Evolutionary conservation across 2,329 filamentous ascomycete species (phyloP).

Genomic region (Colletotrichum noveboracense): DNA sequence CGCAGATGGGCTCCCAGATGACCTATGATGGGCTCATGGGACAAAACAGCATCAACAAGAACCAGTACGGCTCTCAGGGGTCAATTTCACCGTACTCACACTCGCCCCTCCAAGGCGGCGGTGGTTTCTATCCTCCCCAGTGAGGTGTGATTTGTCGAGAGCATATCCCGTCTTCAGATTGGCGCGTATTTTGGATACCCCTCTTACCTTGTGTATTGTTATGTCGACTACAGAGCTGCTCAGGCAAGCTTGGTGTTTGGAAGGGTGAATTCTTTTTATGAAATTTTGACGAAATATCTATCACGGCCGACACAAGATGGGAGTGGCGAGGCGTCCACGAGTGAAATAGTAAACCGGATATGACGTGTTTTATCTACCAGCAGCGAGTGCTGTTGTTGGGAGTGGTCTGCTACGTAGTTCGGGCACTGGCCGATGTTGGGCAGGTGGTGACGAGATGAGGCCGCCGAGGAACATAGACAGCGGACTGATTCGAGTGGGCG

Average conservation of each 20-base stretch:
- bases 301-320: background rate
- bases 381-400: background rate
- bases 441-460: background rate
- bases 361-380: background rate
- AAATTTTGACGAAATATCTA: background rate
- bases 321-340: background rate
- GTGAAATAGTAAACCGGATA: background rate
- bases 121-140: constrained; percentile 37
- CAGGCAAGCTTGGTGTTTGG: background rate
- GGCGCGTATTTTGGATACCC: constrained; percentile 14
- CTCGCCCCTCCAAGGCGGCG: constrained; percentile 44
- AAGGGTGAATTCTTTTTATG: background rate
- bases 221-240: background rate
- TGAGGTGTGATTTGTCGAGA: background rate
- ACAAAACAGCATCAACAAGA: constrained; percentile 30
- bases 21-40: constrained; percentile 37
- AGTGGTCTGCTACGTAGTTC: background rate
- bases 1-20: constrained; percentile 26
- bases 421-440: background rate
- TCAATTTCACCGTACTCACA: constrained; percentile 48
- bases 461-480: background rate
- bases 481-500: background rate
- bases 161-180: background rate
- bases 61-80: constrained; percentile 44
- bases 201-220: background rate